A percentile compares a stretch with the other conserved stretches of the same genome.
These are phyloP conservation scores for Colletotrichum godetiae DNA, from an alignment of 2,329 filamentous ascomycete species.

Conservation along the genomic window DNA sequence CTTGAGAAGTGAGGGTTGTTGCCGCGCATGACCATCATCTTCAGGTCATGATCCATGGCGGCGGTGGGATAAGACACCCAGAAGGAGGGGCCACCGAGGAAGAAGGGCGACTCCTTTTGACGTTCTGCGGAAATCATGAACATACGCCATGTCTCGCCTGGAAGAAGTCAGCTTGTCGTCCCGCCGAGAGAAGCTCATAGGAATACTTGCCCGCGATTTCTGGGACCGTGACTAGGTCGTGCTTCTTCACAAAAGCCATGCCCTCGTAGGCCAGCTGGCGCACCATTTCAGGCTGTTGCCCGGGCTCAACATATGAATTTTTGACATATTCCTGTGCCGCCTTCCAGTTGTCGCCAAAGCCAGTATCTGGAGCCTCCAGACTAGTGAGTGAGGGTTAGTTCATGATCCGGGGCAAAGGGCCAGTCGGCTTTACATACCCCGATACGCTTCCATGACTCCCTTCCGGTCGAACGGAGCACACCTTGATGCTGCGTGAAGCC, in stretches of 20 bases:
- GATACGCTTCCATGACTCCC: neutral
- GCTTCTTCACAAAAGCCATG: slow-evolving; percentile 61
- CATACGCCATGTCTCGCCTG: slow-evolving; percentile 63
- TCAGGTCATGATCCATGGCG: slow-evolving; percentile 63
- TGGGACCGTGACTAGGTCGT: slow-evolving; percentile 67
- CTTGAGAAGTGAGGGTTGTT: slow-evolving; percentile 69
- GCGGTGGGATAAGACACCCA: slow-evolving; percentile 67
- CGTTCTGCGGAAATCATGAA: slow-evolving; percentile 65
- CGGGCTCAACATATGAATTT: slow-evolving; percentile 63
- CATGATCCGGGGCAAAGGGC: neutral
- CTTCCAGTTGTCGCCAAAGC: slow-evolving; percentile 59
- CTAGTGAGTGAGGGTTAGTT: neutral
- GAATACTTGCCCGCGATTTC: slow-evolving; percentile 49
- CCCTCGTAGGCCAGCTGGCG: slow-evolving; percentile 62
- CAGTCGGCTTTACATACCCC: slow-evolving; percentile 11
- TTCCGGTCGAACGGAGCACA: neutral
- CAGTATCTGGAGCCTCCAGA: neutral
- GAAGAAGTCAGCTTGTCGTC: neutral
- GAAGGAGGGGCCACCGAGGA: slow-evolving; percentile 65
- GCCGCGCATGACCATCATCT: slow-evolving; percentile 69
- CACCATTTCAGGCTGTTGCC: slow-evolving; percentile 64
- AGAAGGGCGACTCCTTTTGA: slow-evolving; percentile 69
- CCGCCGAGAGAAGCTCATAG: neutral
- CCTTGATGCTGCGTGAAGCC: slow-evolving; percentile 55
- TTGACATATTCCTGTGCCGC: slow-evolving; percentile 67